phyloP scores from a whole-genome alignment of 2,329 filamentous ascomycete genomes.

The Neonectria magnoliae region DNA sequence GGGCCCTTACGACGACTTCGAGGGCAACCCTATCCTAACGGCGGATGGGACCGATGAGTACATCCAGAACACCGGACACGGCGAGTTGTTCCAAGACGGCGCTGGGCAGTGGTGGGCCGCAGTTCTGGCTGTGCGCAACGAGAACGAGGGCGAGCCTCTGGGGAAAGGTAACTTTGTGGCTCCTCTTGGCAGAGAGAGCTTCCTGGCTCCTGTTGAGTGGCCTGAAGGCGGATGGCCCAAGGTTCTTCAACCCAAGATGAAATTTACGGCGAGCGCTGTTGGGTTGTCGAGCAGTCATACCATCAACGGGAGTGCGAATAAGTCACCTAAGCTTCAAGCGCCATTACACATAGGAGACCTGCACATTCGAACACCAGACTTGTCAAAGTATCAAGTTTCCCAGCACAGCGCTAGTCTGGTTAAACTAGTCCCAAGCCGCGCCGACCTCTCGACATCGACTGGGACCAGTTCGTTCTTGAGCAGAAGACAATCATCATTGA shows the following conservation, averaged over 20 bases:
- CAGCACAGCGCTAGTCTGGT: not conserved
- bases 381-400: slow-evolving; percentile 11
- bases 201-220: slow-evolving; percentile 23
- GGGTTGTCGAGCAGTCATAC: not conserved
- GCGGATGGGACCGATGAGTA: slow-evolving; percentile 33
- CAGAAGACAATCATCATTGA: slow-evolving; percentile 16
- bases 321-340: not conserved
- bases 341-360: slow-evolving; percentile 12
- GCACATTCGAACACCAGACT: slow-evolving; percentile 19
- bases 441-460: slow-evolving; percentile 6
- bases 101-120: slow-evolving; percentile 34
- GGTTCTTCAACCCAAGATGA: slow-evolving; percentile 17
- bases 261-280: slow-evolving; percentile 10
- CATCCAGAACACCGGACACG: slow-evolving; percentile 39
- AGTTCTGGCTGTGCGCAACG: slow-evolving; percentile 23
- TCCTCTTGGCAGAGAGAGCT: slow-evolving; percentile 24
- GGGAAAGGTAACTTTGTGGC: slow-evolving; percentile 18
- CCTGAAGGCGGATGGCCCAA: slow-evolving; percentile 22
- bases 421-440: slow-evolving; percentile 1
- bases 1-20: slow-evolving; percentile 45
- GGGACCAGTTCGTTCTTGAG: slow-evolving; percentile 22
- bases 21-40: slow-evolving; percentile 48
- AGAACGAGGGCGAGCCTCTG: slow-evolving; percentile 9
- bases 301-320: not conserved
- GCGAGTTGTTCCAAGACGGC: slow-evolving; percentile 39